A percentile compares a stretch with the other conserved stretches of the same genome.
These are phyloP conservation scores for Protomyces inouyei DNA, from an alignment of 1,139 yeast genomes.

Conservation along the genomic window DNA sequence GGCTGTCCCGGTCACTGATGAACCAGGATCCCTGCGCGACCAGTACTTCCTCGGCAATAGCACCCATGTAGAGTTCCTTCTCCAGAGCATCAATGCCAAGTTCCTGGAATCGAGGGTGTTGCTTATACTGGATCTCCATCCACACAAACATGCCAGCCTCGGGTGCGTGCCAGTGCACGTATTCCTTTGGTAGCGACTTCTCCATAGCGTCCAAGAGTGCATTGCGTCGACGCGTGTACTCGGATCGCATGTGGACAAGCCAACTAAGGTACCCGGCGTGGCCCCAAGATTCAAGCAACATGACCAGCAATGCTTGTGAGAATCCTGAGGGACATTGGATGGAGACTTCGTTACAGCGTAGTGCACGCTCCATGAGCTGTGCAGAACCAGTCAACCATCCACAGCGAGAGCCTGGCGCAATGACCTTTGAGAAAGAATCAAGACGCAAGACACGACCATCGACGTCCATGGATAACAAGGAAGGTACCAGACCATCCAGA, in stretches of 20 bases:
- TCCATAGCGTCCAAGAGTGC: conserved; percentile 65
- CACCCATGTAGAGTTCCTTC: conserved; percentile 57
- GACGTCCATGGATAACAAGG: conserved; percentile 69
- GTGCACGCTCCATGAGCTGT: conserved; percentile 57
- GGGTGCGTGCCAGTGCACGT: conserved; percentile 60
- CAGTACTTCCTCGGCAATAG: conserved; percentile 60
- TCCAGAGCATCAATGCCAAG: conserved; percentile 62
- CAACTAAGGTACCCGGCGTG: conserved; percentile 76
- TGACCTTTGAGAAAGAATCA: conserved; percentile 85
- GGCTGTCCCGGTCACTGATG: conserved; percentile 36
- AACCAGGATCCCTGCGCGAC: conserved; percentile 94
- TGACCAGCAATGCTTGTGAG: conserved; percentile 64
- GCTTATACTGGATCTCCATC: conserved; percentile 64
- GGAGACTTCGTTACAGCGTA: conserved; percentile 74
- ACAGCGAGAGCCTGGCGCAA: conserved; percentile 86
- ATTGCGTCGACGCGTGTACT: conserved; percentile 74
- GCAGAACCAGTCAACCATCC: conserved; percentile 88
- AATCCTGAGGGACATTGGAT: conserved; percentile 82
- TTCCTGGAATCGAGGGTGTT: conserved; percentile 62
- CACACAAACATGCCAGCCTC: conserved; percentile 95
- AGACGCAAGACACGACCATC: conserved; percentile 90
- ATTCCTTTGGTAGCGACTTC: conserved; percentile 55
- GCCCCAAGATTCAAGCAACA: conserved; percentile 64
- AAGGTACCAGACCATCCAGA: conserved; percentile 63
- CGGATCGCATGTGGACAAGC: conserved; percentile 78